Base-by-base conservation (phyloP, 2,329 filamentous ascomycete species). In the Phaeosphaeriaceae sp. region DNA sequence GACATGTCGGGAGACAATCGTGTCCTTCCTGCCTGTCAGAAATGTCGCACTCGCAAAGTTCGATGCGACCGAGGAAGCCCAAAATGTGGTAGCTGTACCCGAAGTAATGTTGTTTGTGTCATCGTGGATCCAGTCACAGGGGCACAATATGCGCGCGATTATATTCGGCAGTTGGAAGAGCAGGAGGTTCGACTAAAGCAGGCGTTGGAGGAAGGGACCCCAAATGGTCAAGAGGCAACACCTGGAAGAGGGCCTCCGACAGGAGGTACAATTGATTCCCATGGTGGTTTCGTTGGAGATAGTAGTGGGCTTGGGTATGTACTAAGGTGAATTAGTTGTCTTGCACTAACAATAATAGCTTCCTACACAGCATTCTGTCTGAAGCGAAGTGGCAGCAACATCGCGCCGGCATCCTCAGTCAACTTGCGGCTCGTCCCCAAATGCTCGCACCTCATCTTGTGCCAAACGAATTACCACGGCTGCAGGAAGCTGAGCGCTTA, bases 11-110 rank as follows among this genome's bases (percentile, higher is more conserved):
- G 29, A 17, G 29, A 23, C 23, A 42, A n/a, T 69, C 68, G 2
- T 46, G 60, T n/a, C 18, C 28, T 59, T 13, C 56, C 53, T 9
- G 56, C 53, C 26, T 59, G 53, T 20, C 46, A 54, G 8, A 59
- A 59, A 39, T 59, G 56, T 30, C 56, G 46, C 33, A 3, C 50
- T 6, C 56, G 53, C 21, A 59, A 59, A 21, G 56, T 59, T 26
- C 52, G 44, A 20, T 59, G 53, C 39, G 51, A 53, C 33, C 46
- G 55, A 18, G 34, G 40, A 21, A 48, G 50, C 20, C 54, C 56
- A 28, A 57, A 60, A 37, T 60, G 56, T 32, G 33, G 42, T 13
- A 55, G 45, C 30, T 60, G 56, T 40, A 52, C 42, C 12, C 54
- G 50, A 38, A 41, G 45, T 4, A 50, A 47, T 30, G 39, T 48